Evolutionary conservation across 768 basidiomycete genomes (phyloP), one percentile per base, ranked within the genome.

Genomic region (Xanthoconium purpureum): DNA sequence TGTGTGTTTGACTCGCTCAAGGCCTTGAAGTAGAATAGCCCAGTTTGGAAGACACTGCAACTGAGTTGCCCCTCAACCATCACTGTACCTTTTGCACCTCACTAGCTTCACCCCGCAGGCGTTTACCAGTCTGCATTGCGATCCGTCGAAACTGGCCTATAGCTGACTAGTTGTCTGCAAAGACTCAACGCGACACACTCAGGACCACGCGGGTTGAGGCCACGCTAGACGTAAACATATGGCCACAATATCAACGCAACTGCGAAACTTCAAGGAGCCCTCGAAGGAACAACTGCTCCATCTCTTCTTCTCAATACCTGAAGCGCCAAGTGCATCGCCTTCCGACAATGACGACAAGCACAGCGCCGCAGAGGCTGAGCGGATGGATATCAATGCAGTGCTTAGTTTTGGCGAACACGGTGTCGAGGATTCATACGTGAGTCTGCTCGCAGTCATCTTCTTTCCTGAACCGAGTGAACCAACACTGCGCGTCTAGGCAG

Each of bases 391-490:
- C 63, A 94, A 87, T 63, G 91, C 92, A 14, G 89, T 94, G 29
- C 75, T 96, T 56, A 94, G 87, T 66, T 78, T 98, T 15, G 85
- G 82, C 43, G 81, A 77, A 24, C 78, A 91, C 58, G 89, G 84
- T n/a, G 79, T 88, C 60, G 93, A 95, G 73, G 94, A 96, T 68
- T 88, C 94, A 48, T 95, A 94, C 75, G 94, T 95, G 77, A 77
- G 91, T 85, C 48, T 33, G 30, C 7, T 40, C 17, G 37, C 20
- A 20, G 11, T 39, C 28, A 30, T 51, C 33, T 13, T 15, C 8
- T 56, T 32, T 29, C 15, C 10, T 0, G 35, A 52, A 44, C 5
- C 24, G 24, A 53, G 38, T 29, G 18, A 39, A 54, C 47, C n/a
- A 52, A 40, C 39, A 13, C 42, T 13, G 39, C 36, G 18, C 28